Evolutionary conservation across 2,329 filamentous ascomycete genomes (phyloP), one percentile per base, ranked within the genome.

Genomic region (Xylariaceae sp.): DNA sequence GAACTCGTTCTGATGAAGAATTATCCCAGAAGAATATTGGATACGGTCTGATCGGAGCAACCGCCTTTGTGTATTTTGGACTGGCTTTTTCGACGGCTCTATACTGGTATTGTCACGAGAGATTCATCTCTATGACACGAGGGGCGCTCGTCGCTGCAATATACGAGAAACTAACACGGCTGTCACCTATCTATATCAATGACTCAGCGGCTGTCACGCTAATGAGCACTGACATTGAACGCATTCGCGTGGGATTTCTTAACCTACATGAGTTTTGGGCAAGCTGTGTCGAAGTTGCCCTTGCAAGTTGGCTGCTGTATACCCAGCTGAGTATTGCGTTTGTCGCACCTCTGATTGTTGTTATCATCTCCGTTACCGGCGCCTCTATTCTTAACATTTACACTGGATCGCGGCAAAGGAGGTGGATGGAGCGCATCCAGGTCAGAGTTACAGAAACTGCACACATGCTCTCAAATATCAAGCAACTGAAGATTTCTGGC

Each of bases 221-320:
- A 2, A 79, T 79, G 76, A 76, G 56, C 45, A 72, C 74, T 4
- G 77, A 80, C 32, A 65, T 78, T 6, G 76, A 78, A 48, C 67
- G 72, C 7, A 72, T 79, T 4, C 52, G 68, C 0, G 43, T 58
- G 0, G 75, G 72, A 1, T 60, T 67, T 2, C 50, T 59, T 3
- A 56, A 52, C 2, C 47, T 75, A 23, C 77, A 77, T 37, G 69
- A 75, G 15, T 55, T 72, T 3, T 77, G 73, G 74, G 71, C 67
- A 0, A 70, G 62, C 24, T 55, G 66, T 2, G 45, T 78, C 1
- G 72, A 80, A 54, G 70, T 76, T 2, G 72, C 60, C 6, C 47
- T 81, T 1, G 76, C 73, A 0, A 73, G 73, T 45, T 82, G 72
- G 62, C 67, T 82, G 0, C 67, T 83, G 1, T 64, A 79, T 15